A percentile compares a stretch with the other conserved stretches of the same genome.
phyloP scores from a whole-genome alignment of 768 basidiomycete species.

The Cubamyces lactineus region DNA sequence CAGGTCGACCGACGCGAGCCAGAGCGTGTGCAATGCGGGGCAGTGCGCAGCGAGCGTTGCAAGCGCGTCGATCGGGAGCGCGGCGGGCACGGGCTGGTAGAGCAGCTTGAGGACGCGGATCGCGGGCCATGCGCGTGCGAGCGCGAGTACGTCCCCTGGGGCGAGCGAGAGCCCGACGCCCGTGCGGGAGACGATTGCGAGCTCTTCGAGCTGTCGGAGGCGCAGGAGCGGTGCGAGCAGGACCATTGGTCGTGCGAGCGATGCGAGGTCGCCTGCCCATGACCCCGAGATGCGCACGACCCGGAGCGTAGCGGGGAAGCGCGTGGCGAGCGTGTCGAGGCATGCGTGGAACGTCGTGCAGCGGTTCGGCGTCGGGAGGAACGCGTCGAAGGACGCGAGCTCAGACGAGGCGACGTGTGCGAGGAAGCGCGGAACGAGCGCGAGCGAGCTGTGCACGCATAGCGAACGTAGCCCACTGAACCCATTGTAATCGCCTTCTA shows the following conservation, averaged over 20 bases:
- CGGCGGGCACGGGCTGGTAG: conserved; percentile 3
- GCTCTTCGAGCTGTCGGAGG: conserved; percentile 9
- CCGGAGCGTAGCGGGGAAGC: conserved; percentile 4
- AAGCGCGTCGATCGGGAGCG: conserved; percentile 13
- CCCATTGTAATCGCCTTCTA: not conserved
- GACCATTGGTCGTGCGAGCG: conserved; percentile 6
- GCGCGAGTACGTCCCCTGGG: not conserved
- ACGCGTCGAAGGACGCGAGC: conserved; percentile 7
- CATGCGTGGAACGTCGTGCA: conserved; percentile 5
- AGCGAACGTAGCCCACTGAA: conserved; percentile 10
- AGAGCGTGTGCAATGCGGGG: conserved; percentile 4
- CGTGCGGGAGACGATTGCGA: conserved; percentile 4
- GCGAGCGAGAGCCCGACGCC: conserved; percentile 7
- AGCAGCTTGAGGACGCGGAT: conserved; percentile 7
- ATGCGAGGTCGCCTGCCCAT: conserved; percentile 8
- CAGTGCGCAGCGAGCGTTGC: conserved; percentile 3
- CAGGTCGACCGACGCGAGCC: conserved; percentile 14
- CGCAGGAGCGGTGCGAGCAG: conserved; percentile 6
- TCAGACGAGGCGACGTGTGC: conserved; percentile 11
- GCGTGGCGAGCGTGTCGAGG: conserved; percentile 1
- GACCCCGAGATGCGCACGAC: conserved; percentile 6
- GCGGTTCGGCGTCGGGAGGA: conserved; percentile 9
- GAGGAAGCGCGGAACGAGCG: conserved; percentile 9
- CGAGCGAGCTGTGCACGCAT: conserved; percentile 13
- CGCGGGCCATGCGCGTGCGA: conserved; percentile 4